Conservation (phyloP, 805 yeast genomes). For the Clavispora asparagi region DNA sequence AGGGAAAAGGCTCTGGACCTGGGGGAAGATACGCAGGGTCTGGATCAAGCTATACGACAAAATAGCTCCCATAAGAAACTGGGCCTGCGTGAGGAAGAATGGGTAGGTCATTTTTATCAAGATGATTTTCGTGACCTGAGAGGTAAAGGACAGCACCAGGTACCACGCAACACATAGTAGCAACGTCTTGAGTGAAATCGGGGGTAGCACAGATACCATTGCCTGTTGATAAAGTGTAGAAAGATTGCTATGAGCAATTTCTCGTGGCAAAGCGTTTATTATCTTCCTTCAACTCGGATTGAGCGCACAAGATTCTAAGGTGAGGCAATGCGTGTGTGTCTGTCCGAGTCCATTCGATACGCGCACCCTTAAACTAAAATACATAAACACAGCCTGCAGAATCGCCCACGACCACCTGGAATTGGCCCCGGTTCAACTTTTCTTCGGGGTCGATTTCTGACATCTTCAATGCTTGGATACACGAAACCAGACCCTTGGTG, state of each 20-base stretch:
- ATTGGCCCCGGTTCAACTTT: conserved; percentile 28
- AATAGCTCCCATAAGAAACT: conserved; percentile 48
- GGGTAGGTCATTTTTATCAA: conserved; percentile 55
- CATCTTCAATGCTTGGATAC: conserved; percentile 24
- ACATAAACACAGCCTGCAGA: conserved; percentile 43
- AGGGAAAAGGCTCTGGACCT: conserved; percentile 38
- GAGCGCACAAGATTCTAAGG: neutral
- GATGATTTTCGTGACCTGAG: conserved; percentile 57
- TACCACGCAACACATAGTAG: conserved; percentile 56
- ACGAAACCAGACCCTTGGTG: conserved; percentile 19
- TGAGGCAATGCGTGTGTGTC: neutral
- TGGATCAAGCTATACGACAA: conserved; percentile 37
- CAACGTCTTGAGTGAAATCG: conserved; percentile 24
- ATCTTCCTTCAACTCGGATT: neutral
- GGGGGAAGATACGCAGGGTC: conserved; percentile 26
- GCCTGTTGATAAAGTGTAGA: neutral
- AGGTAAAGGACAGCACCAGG: conserved; percentile 53
- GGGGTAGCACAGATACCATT: conserved; percentile 1
- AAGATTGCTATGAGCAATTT: neutral
- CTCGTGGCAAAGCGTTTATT: neutral
- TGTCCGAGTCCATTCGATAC: neutral
- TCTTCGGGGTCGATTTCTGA: conserved; percentile 31
- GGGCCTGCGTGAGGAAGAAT: conserved; percentile 59
- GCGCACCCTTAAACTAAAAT: neutral
- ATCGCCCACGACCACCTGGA: conserved; percentile 51